Percentiles rank a stretch among this genome's conserved stretches.
Conservation (phyloP, 2,329 filamentous ascomycete species). For the Ophidiomyces ophidiicola region DNA sequence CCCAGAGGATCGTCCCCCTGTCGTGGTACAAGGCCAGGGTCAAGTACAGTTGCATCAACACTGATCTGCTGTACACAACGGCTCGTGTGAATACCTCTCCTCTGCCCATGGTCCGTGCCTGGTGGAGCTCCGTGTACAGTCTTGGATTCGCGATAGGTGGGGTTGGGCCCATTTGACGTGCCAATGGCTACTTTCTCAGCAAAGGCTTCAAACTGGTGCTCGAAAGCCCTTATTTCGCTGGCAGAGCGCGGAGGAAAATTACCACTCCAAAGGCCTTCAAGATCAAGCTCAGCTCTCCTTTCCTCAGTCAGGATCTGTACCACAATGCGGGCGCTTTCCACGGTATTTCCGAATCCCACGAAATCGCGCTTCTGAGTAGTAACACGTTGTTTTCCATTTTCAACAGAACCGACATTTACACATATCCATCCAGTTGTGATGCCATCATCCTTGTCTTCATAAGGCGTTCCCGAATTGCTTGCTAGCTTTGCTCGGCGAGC, state of each 20-base stretch:
- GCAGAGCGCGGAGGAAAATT: conserved; percentile 7
- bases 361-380: conserved; percentile 30
- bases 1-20: conserved; percentile 1
- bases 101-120: conserved; percentile 19
- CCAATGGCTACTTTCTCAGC: conserved; percentile 12
- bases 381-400: conserved; percentile 34
- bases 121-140: conserved; percentile 14
- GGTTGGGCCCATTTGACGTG: conserved; percentile 19
- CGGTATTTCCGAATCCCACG: conserved; percentile 61
- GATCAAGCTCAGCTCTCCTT: conserved; percentile 53
- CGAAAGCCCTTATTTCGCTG: conserved; percentile 4
- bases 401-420: conserved; percentile 67
- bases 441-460: conserved; percentile 60
- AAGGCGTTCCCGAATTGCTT: conserved; percentile 52
- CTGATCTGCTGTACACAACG: conserved; percentile 11
- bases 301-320: conserved; percentile 62
- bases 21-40: neutral
- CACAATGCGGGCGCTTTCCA: conserved; percentile 49
- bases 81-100: conserved; percentile 11
- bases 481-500: conserved; percentile 70
- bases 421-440: conserved; percentile 94
- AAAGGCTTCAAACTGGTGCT: conserved; percentile 8
- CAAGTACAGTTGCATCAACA: neutral
- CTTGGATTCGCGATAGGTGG: conserved; percentile 4
- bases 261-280: conserved; percentile 51